A percentile compares a stretch with the other conserved stretches of the same genome.
Conservation (phyloP, 495 filamentous ascomycete genomes). For the Xylaria grammica region DNA sequence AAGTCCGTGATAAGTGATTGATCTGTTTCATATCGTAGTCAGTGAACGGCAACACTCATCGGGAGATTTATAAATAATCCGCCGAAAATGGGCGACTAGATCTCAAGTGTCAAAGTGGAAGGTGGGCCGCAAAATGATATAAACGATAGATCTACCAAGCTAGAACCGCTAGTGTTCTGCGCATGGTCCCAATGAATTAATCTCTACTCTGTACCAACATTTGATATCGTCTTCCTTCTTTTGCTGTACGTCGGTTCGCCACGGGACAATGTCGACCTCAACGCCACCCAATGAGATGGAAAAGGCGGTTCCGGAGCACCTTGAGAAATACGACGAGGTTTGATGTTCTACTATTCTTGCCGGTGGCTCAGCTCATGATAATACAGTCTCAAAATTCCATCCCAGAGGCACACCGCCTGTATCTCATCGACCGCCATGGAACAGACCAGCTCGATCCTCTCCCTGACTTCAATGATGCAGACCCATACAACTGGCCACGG, state of each 20-base stretch:
- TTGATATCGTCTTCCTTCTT: neutral
- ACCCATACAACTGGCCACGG: conserved; percentile 61
- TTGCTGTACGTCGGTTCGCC: too few relatives aligned
- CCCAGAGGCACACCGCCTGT: conserved; percentile 51
- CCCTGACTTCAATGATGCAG: conserved; percentile 53
- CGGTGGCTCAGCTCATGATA: neutral
- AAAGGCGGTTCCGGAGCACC: neutral
- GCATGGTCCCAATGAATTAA: neutral
- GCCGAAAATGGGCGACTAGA: neutral
- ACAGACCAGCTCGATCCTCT: conserved; percentile 60
- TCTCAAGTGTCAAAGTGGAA: neutral
- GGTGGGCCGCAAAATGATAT: neutral
- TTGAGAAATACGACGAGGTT: conserved; percentile 4
- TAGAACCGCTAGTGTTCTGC: neutral
- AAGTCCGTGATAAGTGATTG: neutral
- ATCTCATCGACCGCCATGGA: conserved; percentile 59
- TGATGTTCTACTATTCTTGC: neutral
- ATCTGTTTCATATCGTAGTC: neutral
- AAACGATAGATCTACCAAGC: neutral
- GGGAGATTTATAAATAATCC: conserved; percentile 4
- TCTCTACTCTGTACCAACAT: neutral
- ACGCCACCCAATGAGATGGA: neutral
- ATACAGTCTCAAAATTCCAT: conserved; percentile 23
- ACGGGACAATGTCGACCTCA: neutral
- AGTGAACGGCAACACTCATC: neutral